Percentiles rank a stretch among this genome's conserved stretches.
These are phyloP conservation scores for Boletus reticulatus DNA, from an alignment of 768 basidiomycete genomes.

Conservation along the genomic window DNA sequence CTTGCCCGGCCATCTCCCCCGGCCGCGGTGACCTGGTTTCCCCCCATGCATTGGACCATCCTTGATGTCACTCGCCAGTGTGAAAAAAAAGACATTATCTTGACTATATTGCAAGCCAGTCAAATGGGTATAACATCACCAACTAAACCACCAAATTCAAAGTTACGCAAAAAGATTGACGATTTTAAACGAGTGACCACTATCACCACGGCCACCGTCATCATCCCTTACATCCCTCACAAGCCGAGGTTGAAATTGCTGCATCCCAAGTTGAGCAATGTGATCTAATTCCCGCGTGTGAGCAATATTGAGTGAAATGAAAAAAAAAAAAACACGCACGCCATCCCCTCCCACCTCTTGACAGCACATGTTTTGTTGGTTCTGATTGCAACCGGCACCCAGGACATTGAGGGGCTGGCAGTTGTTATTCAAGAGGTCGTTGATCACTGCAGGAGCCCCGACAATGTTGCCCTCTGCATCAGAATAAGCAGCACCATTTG, in stretches of 20 bases:
- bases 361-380: not conserved
- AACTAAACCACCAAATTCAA: no score
- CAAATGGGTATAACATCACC: not conserved
- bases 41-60: no score
- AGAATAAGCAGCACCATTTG: no score
- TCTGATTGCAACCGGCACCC: not conserved
- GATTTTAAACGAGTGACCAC: not conserved
- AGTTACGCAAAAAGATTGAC: no score
- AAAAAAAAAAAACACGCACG: no score
- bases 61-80: no score
- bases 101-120: not conserved
- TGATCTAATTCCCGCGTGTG: not conserved
- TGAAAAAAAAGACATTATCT: no score
- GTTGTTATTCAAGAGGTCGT: no score
- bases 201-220: not conserved
- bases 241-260: not conserved
- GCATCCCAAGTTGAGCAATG: no score
- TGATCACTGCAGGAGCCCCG: not conserved
- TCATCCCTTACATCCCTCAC: not conserved
- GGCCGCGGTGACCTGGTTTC: no score
- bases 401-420: not conserved
- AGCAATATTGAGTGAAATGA: not conserved
- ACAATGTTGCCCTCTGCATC: no score
- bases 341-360: accelerated
- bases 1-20: no score